These are phyloP conservation scores for Fraxinus xanthoxyloides DNA, from an alignment of 305 asterid genomes.

Conservation along the genomic window DNA sequence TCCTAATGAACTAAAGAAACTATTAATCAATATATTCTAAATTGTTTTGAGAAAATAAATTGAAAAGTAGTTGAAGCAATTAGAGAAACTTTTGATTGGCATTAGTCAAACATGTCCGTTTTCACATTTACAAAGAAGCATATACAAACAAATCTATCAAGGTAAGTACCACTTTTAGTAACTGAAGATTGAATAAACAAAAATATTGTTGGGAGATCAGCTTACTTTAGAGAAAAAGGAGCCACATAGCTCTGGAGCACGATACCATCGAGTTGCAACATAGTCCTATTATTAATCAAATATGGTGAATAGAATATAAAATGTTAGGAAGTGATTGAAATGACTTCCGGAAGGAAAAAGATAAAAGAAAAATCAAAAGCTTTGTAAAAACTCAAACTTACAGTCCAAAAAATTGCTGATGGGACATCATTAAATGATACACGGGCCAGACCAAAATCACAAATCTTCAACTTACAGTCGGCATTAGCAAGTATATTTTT, in stretches of 20 bases:
- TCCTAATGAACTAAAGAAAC: no score
- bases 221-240: constrained; percentile 83
- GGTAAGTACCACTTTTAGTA: not conserved
- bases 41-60: no score
- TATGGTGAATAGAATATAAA: not conserved
- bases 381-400: constrained; percentile 30
- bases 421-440: constrained; percentile 80
- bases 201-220: not conserved
- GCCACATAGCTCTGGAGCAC: constrained; percentile 84
- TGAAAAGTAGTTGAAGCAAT: not conserved
- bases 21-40: no score
- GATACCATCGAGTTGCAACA: constrained; percentile 84
- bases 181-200: not conserved
- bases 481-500: constrained; percentile 76
- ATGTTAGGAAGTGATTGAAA: constrained; percentile 15
- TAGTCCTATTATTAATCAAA: constrained; percentile 49
- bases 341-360: not conserved
- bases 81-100: no score
- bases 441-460: constrained; percentile 82
- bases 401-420: constrained; percentile 83
- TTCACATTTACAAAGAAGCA: no score
- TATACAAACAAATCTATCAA: no score
- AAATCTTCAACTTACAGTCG: constrained; percentile 77
- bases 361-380: not conserved
- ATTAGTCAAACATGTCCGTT: no score